phyloP scores from a whole-genome alignment of 805 yeast species.

The Ogataea populi-albae region DNA sequence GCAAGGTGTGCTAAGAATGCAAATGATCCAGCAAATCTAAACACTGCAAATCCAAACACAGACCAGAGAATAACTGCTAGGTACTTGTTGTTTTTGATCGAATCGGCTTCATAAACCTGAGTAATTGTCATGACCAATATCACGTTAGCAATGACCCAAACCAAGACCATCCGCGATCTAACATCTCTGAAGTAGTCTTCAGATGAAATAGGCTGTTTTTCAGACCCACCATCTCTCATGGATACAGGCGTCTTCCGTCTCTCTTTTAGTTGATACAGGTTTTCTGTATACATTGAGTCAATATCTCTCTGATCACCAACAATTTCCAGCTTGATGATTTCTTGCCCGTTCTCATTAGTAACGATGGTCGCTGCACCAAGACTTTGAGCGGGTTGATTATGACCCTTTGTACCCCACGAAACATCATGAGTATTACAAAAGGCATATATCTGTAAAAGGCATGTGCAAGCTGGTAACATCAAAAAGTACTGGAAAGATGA shows the following conservation, averaged over 20 bases:
- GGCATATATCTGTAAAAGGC: conserved; percentile 92
- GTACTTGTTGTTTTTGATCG: conserved; percentile 68
- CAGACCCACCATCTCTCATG: conserved; percentile 40
- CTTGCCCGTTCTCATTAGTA: conserved; percentile 77
- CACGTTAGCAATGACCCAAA: conserved; percentile 87
- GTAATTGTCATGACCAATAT: conserved; percentile 82
- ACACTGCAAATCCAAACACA: conserved; percentile 78
- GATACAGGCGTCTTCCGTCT: conserved; percentile 59
- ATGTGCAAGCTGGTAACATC: conserved; percentile 86
- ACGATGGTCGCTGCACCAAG: conserved; percentile 80
- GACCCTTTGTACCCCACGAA: conserved; percentile 99
- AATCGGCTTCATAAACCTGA: conserved; percentile 71
- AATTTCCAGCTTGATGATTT: conserved; percentile 77
- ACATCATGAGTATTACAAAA: conserved; percentile 98
- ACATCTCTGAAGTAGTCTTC: conserved; percentile 94
- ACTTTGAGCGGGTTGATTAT: conserved; percentile 64
- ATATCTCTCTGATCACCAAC: conserved; percentile 69
- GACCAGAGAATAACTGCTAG: conserved; percentile 86
- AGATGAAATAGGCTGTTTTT: conserved; percentile 40
- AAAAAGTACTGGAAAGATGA: conserved; percentile 85
- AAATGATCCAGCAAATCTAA: conserved; percentile 81
- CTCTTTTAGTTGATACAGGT: conserved; percentile 68
- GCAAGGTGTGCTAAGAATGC: conserved; percentile 54
- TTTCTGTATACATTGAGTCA: conserved; percentile 77
- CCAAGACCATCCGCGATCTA: conserved; percentile 89